These are phyloP conservation scores for Phytopythium chamaehyphon DNA, from an alignment of 352 stramenopile genomes.

Conservation along the genomic window DNA sequence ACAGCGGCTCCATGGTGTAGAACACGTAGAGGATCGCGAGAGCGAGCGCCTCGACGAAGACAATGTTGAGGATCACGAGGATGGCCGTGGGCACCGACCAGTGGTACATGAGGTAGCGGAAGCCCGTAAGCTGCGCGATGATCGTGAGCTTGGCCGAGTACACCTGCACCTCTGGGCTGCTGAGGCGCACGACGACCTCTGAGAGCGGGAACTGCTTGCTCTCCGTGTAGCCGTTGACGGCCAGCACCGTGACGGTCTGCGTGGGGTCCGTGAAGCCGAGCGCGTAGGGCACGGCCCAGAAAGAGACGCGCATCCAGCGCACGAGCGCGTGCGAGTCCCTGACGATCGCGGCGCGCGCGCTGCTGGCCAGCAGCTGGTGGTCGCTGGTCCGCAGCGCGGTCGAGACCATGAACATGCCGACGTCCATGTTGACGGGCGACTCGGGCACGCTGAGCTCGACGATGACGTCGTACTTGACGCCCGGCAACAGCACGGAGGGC, in stretches of 20 bases:
- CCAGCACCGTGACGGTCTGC: conserved; percentile 45
- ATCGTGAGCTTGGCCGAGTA: conserved; percentile 74
- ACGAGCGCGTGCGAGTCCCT: conserved; percentile 58
- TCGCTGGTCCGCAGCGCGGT: conserved; percentile 33
- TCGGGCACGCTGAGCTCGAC: conserved; percentile 69
- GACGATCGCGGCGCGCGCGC: conserved; percentile 54
- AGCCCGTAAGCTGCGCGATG: conserved; percentile 73
- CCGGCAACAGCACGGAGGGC: conserved; percentile 42
- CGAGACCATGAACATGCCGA: conserved; percentile 78
- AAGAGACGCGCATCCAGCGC: conserved; percentile 33
- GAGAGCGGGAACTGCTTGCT: conserved; percentile 46
- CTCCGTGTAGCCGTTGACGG: conserved; percentile 72
- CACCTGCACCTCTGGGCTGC: conserved; percentile 66
- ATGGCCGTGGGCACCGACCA: conserved; percentile 69
- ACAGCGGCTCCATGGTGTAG: conserved; percentile 45
- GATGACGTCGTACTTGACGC: conserved; percentile 77
- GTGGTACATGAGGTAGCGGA: conserved; percentile 87
- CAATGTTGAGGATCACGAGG: conserved; percentile 75
- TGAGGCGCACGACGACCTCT: conserved; percentile 45
- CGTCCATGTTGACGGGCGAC: conserved; percentile 49
- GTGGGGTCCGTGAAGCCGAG: conserved; percentile 52
- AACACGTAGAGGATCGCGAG: conserved; percentile 65
- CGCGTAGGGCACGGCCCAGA: conserved; percentile 53
- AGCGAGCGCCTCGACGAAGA: conserved; percentile 60
- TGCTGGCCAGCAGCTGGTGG: conserved; percentile 30